Conservation (phyloP, 2,329 filamentous ascomycete species). For the Venturia asperata region DNA sequence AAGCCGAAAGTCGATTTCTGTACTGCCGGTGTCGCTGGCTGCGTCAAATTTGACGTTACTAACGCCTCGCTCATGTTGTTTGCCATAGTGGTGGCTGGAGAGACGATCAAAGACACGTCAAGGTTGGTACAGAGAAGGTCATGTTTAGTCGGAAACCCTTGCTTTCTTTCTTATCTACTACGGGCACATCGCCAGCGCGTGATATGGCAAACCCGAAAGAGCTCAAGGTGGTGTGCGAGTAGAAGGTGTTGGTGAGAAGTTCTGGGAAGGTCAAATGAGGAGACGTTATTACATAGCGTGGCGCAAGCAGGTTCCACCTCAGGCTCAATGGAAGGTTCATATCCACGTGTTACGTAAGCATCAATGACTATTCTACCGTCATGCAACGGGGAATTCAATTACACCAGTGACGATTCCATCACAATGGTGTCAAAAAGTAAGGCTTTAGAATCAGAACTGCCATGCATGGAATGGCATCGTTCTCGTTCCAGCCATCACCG, state of each 20-base stretch:
- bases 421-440: too few relatives aligned
- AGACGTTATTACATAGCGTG: neutral
- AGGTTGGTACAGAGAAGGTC: neutral
- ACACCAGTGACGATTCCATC: too few relatives aligned
- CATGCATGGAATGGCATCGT: too few relatives aligned
- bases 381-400: too few relatives aligned
- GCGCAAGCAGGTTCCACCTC: too few relatives aligned
- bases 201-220: neutral
- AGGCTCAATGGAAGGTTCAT: too few relatives aligned
- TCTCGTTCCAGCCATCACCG: too few relatives aligned
- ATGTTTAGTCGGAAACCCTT: neutral
- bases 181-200: neutral
- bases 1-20: constrained; percentile 32
- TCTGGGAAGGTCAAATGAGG: neutral
- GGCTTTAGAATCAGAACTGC: too few relatives aligned
- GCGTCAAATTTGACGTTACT: neutral
- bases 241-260: neutral
- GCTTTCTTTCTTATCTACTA: neutral
- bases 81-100: neutral
- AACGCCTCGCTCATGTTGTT: constrained; percentile 2
- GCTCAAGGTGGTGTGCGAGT: neutral
- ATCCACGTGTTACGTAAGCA: too few relatives aligned
- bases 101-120: neutral
- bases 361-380: too few relatives aligned
- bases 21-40: neutral